Evolutionary conservation across 2,329 filamentous ascomycete genomes (phyloP).

Genomic region (Penicillium sp.): DNA sequence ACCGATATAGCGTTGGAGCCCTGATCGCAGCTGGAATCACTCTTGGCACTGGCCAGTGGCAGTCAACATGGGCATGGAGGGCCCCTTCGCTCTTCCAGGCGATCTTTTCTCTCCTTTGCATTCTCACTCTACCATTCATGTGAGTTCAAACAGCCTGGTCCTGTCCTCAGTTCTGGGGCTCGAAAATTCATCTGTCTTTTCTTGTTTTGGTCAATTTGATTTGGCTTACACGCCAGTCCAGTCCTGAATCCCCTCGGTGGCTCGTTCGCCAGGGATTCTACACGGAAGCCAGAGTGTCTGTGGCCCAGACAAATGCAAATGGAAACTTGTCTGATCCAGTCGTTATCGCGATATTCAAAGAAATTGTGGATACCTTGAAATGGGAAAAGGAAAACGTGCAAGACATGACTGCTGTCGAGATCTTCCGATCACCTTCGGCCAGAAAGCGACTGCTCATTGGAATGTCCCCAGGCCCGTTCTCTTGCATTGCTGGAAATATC

Average conservation of each 20-base stretch:
- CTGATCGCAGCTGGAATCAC: constrained; percentile 53
- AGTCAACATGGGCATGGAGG: constrained; percentile 51
- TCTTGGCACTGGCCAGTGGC: constrained; percentile 43
- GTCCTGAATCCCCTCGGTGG: constrained; percentile 52
- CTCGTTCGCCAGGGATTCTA: constrained; percentile 43
- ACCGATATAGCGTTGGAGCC: constrained; percentile 25
- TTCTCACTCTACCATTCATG: constrained; percentile 7
- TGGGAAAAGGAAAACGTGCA: constrained; percentile 47
- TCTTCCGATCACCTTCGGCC: constrained; percentile 37
- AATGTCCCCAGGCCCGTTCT: constrained; percentile 36
- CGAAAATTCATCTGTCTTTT: too few species aligned
- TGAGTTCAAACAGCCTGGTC: not conserved
- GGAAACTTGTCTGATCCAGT: constrained; percentile 44
- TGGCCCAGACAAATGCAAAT: constrained; percentile 49
- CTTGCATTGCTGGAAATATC: constrained; percentile 41
- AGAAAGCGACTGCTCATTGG: constrained; percentile 44
- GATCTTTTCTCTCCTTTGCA: constrained; percentile 26
- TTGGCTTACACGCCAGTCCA: not conserved
- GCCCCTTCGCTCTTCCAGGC: constrained; percentile 47
- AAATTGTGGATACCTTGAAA: constrained; percentile 51
- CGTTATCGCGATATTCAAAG: constrained; percentile 43
- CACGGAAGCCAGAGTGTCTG: constrained; percentile 43
- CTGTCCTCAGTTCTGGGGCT: too few species aligned
- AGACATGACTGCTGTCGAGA: constrained; percentile 39
- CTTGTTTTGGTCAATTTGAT: not conserved